These are phyloP conservation scores for Phialemoniopsis sp. DNA, from an alignment of 2,329 filamentous ascomycete species.

Conservation along the genomic window DNA sequence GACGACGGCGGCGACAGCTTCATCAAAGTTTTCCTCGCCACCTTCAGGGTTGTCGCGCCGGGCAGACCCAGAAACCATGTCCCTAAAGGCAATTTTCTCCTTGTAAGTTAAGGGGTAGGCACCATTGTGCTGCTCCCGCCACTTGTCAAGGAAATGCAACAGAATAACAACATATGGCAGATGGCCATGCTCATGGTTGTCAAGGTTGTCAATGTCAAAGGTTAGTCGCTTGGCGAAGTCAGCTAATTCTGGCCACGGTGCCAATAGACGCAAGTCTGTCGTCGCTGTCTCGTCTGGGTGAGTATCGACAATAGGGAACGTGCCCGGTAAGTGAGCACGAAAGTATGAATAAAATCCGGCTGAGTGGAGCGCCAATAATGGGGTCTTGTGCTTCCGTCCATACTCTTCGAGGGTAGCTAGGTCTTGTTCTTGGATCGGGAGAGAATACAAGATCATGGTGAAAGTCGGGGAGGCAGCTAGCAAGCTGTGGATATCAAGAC, in stretches of 20 bases:
- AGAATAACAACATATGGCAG: slow-evolving; percentile 83
- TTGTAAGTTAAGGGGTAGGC: slow-evolving; percentile 69
- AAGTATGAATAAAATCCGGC: slow-evolving; percentile 90
- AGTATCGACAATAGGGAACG: slow-evolving; percentile 91
- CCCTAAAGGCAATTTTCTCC: slow-evolving; percentile 81
- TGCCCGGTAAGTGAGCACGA: slow-evolving; percentile 69
- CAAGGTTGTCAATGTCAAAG: slow-evolving; percentile 62
- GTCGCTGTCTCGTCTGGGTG: slow-evolving; percentile 86
- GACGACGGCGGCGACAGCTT: slow-evolving; percentile 81
- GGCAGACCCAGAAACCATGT: slow-evolving; percentile 61
- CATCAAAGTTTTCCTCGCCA: slow-evolving; percentile 95
- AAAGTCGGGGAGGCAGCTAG: slow-evolving; percentile 37
- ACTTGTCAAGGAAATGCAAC: slow-evolving; percentile 75
- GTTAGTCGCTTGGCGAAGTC: slow-evolving; percentile 66
- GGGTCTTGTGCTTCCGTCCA: slow-evolving; percentile 55
- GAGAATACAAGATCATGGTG: slow-evolving; percentile 51
- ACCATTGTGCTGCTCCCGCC: slow-evolving; percentile 70
- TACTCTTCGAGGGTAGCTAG: slow-evolving; percentile 43
- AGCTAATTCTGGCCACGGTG: slow-evolving; percentile 79
- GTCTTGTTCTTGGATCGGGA: slow-evolving; percentile 40
- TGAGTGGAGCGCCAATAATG: slow-evolving; percentile 81
- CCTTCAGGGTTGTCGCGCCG: slow-evolving; percentile 75
- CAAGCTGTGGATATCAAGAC: slow-evolving; percentile 31
- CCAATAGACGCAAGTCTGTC: slow-evolving; percentile 77
- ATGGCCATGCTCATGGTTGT: slow-evolving; percentile 83